Evolutionary conservation across 164 flowering plant species (phyloP), one percentile per base, ranked within the genome.

Genomic region (Vitis riparia): DNA sequence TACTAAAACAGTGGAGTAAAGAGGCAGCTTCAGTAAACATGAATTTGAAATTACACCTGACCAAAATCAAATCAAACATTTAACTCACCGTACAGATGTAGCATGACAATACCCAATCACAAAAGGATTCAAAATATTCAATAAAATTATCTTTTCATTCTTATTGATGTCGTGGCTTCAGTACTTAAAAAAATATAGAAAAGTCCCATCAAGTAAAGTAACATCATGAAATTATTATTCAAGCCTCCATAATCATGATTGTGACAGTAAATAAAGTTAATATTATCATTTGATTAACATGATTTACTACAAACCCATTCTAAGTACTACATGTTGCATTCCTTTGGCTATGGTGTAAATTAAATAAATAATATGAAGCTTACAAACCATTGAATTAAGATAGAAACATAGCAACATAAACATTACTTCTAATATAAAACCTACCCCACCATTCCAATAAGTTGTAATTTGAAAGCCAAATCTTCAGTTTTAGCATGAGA

Each of bases 1-100:
- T 83, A 87, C 89, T 85, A 85, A 71, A 83, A 53, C 74, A 78
- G 63, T 50, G 55, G 59, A 80, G 16, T 11, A 68, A 53, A 61
- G 72, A 55, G 48, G 72, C 64, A 66, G 63, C 49, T 59, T 53
- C 71, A 77, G 59, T 14, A 71, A 71, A 15, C 9, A 63, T 15
- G 29, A 59, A 19, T 47, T 27, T 13, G 50, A 66, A 72, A 44
- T 23, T 14, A 7, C 3, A 17, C n/a, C 27, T 8, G 14, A 57
- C 9, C 9, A 55, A 17, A 66, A 15, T 17, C 23, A 57, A n/a
- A n/a, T 11, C 27, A 57, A 6, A 37, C 44, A 37, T 37, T 16
- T 6, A 19, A 6, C 59, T 57, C 19, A 23, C 59, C 23, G 9
- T 9, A 57, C 8, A 57, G 27, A 57, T 16, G 19, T 16, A 8